phyloP scores from a whole-genome alignment of 352 stramenopile genomes.

The Achlya hypogyna region DNA sequence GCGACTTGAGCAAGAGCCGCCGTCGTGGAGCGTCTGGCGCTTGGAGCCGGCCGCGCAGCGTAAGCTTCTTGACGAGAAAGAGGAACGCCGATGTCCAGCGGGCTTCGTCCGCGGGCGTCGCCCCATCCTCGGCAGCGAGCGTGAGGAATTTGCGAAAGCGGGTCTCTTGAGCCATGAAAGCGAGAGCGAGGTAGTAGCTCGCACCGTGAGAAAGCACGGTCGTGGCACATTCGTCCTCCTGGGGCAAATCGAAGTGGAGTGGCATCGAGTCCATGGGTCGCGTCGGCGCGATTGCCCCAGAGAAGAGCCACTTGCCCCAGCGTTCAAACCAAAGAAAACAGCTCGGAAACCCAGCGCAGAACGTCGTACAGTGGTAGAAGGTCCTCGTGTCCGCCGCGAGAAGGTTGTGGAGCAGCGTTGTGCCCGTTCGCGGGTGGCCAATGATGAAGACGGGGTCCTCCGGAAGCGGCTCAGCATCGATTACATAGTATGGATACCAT shows the following conservation, averaged over 20 bases:
- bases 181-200: conserved; percentile 35
- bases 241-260: conserved; percentile 34
- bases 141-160: conserved; percentile 22
- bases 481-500: conserved; percentile 20
- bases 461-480: conserved; percentile 18
- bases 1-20: conserved; percentile 24
- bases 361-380: conserved; percentile 35
- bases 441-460: conserved; percentile 26
- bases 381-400: conserved; percentile 31
- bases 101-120: conserved; percentile 13
- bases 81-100: conserved; percentile 20
- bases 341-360: conserved; percentile 36
- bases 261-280: conserved; percentile 44
- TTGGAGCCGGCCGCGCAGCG: not conserved
- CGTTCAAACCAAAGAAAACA: conserved; percentile 39
- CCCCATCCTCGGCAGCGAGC: conserved; percentile 20
- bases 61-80: conserved; percentile 21
- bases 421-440: conserved; percentile 31
- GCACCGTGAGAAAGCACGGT: conserved; percentile 23
- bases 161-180: conserved; percentile 29
- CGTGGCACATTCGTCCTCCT: conserved; percentile 41
- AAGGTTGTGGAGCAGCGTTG: conserved; percentile 36
- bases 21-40: not conserved
- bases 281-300: conserved; percentile 24
- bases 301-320: conserved; percentile 33